phyloP scores from a whole-genome alignment of 495 filamentous ascomycete species.

The Penicillium psychrofluorescens region DNA sequence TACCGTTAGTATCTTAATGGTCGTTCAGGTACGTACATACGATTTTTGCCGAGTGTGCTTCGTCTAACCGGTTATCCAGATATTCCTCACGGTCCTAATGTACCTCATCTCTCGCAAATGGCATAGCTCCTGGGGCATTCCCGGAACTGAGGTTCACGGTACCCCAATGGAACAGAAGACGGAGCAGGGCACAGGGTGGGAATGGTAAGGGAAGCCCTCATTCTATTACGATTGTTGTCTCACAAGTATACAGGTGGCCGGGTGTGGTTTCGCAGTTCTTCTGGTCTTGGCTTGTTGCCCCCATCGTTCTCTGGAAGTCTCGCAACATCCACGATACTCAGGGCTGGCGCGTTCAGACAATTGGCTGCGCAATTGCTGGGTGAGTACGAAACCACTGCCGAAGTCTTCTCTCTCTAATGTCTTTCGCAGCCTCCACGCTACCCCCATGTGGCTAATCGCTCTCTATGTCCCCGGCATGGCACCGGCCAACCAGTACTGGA shows the following conservation, averaged over 20 bases:
- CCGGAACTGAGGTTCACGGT: constrained; percentile 32
- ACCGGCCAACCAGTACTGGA: constrained; percentile 46
- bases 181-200: constrained; percentile 48
- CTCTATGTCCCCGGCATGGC: constrained; percentile 51
- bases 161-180: constrained; percentile 30
- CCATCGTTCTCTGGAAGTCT: constrained; percentile 36
- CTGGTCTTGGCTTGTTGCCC: constrained; percentile 56
- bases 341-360: constrained; percentile 62
- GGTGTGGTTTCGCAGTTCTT: constrained; percentile 54
- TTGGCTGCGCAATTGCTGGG: constrained; percentile 49
- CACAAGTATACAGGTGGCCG: constrained; percentile 26
- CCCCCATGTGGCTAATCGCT: constrained; percentile 58
- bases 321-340: constrained; percentile 55
- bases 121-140: constrained; percentile 50
- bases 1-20: constrained; percentile 20
- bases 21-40: constrained; percentile 14
- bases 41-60: no score
- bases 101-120: constrained; percentile 61
- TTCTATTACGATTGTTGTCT: no score
- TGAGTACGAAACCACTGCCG: background rate
- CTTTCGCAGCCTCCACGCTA: constrained; percentile 47
- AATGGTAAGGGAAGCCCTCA: constrained; percentile 34
- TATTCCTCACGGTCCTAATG: constrained; percentile 55
- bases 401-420: background rate
- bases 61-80: constrained; percentile 15